These are phyloP conservation scores for Triticum turgidum DNA, from an alignment of 176 grass and related monocot genomes.

Conservation along the genomic window DNA sequence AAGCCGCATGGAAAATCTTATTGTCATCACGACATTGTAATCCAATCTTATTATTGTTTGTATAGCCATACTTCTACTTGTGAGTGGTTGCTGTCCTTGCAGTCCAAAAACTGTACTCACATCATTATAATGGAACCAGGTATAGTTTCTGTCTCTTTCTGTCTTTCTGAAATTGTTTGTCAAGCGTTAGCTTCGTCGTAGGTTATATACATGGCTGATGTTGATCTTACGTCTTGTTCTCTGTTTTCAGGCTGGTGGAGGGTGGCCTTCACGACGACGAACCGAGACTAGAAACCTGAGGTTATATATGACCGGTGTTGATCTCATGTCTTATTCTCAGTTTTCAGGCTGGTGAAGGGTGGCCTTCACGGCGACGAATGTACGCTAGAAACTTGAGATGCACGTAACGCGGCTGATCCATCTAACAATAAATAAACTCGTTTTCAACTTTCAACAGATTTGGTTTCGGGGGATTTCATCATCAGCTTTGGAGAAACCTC, in stretches of 20 bases:
- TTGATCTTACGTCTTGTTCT: background rate
- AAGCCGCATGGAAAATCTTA: background rate
- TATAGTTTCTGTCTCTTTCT: background rate
- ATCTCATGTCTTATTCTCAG: conserved; percentile 1
- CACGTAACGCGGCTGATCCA: conserved; percentile 33
- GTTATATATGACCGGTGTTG: background rate
- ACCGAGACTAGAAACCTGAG: conserved; percentile 5
- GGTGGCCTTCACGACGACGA: conserved; percentile 40
- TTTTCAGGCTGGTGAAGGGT: conserved; percentile 47
- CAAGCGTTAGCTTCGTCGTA: background rate
- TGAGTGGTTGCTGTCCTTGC: conserved; percentile 4
- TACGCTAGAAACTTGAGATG: background rate
- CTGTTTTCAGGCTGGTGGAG: conserved; percentile 43
- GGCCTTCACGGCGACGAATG: conserved; percentile 37
- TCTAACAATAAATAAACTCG: conserved; percentile 1
- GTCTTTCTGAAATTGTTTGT: background rate
- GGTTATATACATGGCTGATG: background rate
- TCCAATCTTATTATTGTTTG: background rate
- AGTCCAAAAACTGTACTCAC: background rate
- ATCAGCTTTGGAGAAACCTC: conserved; percentile 27
- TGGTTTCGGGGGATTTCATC: conserved; percentile 35
- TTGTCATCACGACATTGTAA: background rate
- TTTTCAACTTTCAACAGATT: background rate
- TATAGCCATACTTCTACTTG: background rate
- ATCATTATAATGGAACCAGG: conserved; percentile 3